Percentiles rank a stretch among this genome's conserved stretches.
Conservation (phyloP, 345 rosid species). For the Acer campestre region DNA sequence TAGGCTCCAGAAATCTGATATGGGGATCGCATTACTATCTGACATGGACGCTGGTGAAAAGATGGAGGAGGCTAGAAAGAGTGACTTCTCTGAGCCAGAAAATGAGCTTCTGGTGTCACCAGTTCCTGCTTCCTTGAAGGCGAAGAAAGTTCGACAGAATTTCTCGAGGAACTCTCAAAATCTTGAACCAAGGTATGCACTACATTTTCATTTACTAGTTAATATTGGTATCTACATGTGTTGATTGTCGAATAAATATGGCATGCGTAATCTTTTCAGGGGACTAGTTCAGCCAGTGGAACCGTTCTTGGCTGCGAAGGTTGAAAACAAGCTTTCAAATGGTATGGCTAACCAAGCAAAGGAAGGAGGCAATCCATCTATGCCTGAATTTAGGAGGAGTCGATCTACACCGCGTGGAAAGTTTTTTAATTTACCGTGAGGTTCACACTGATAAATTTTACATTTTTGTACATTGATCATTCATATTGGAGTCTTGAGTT, state of each 20-base stretch:
- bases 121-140: slow-evolving; percentile 32
- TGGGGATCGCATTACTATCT: slow-evolving; percentile 46
- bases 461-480: slow-evolving; percentile 33
- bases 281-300: slow-evolving; percentile 46
- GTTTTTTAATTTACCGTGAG: slow-evolving; percentile 50
- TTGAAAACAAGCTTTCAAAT: slow-evolving; percentile 49
- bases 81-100: slow-evolving; percentile 77
- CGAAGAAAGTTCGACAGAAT: slow-evolving; percentile 56
- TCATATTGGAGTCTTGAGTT: slow-evolving; percentile 16
- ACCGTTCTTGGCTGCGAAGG: slow-evolving; percentile 37
- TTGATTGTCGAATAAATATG: slow-evolving; percentile 1
- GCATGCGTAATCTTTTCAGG: slow-evolving; percentile 38
- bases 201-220: background rate
- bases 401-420: slow-evolving; percentile 75
- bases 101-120: slow-evolving; percentile 56
- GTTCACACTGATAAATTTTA: background rate
- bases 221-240: too few relatives aligned
- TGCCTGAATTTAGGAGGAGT: slow-evolving; percentile 69
- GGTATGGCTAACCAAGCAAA: slow-evolving; percentile 34
- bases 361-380: slow-evolving; percentile 47
- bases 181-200: slow-evolving; percentile 62
- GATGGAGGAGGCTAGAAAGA: slow-evolving; percentile 59
- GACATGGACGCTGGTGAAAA: slow-evolving; percentile 47
- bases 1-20: slow-evolving; percentile 56
- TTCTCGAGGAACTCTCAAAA: slow-evolving; percentile 53